phyloP scores from a whole-genome alignment of 768 basidiomycete species.

The Suillus sp. region DNA sequence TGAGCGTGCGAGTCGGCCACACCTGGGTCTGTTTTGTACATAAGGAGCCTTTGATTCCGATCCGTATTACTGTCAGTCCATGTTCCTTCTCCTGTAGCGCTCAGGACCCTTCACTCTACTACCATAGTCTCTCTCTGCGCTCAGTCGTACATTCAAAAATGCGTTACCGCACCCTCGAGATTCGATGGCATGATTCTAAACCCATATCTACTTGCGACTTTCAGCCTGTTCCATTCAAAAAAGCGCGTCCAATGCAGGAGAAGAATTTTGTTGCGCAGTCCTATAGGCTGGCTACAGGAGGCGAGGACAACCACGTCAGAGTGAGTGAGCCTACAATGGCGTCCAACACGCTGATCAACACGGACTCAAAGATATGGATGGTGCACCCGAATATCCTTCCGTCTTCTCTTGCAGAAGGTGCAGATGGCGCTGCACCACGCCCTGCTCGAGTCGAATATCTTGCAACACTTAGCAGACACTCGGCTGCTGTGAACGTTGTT shows the following conservation, averaged over 20 bases:
- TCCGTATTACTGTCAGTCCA: constrained; percentile 5
- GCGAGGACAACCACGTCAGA: constrained; percentile 96
- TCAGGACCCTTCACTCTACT: not conserved
- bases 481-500: constrained; percentile 94
- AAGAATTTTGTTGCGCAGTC: constrained; percentile 64
- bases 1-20: constrained; percentile 8
- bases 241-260: constrained; percentile 65
- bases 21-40: constrained; percentile 6
- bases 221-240: constrained; percentile 82
- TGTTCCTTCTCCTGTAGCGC: constrained; percentile 10
- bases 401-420: constrained; percentile 48
- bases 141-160: constrained; percentile 40
- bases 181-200: constrained; percentile 94
- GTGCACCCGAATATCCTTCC: constrained; percentile 90
- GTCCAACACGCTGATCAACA: constrained; percentile 17
- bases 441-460: constrained; percentile 95
- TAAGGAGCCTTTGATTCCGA: constrained; percentile 12
- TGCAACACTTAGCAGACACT: constrained; percentile 90
- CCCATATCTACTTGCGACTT: constrained; percentile 98
- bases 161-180: constrained; percentile 90
- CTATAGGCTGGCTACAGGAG: constrained; percentile 93
- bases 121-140: not conserved
- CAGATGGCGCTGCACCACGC: constrained; percentile 42
- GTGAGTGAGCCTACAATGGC: constrained; percentile 52
- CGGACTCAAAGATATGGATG: constrained; percentile 76